Evolutionary conservation across 257 asterid genomes (phyloP).

Genomic region (Primulina tabacum): DNA sequence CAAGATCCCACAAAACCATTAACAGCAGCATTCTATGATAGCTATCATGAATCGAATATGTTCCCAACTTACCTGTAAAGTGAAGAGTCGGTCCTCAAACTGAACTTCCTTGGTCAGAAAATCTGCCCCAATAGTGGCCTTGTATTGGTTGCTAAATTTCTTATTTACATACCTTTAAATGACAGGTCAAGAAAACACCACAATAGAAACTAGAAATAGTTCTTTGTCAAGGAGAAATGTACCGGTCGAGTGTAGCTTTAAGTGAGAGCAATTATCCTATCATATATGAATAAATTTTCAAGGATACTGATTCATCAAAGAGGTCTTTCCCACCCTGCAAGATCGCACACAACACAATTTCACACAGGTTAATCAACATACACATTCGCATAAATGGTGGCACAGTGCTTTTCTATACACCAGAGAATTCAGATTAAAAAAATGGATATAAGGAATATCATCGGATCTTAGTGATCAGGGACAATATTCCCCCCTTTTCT

Average conservation of each 20-base stretch:
- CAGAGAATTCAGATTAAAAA: neutral
- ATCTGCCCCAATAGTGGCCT: slow-evolving; percentile 99
- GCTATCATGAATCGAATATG: neutral
- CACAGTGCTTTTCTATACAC: neutral
- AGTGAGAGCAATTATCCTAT: neutral
- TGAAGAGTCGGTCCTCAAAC: slow-evolving; percentile 89
- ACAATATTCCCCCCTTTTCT: neutral
- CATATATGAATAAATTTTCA: slow-evolving; percentile 8
- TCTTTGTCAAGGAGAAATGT: neutral
- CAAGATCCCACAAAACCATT: slow-evolving; percentile 11
- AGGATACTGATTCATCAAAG: slow-evolving; percentile 99
- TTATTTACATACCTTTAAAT: slow-evolving; percentile 84
- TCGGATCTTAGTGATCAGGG: neutral
- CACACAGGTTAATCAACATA: slow-evolving; percentile 5
- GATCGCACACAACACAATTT: slow-evolving; percentile 24
- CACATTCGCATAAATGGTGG: neutral
- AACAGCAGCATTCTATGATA: neutral
- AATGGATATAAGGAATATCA: neutral
- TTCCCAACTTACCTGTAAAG: slow-evolving; percentile 69
- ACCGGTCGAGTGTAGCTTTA: neutral
- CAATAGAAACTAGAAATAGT: slow-evolving; percentile 17
- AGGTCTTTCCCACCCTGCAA: slow-evolving; percentile 98
- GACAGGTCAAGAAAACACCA: slow-evolving; percentile 47
- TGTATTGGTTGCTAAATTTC: slow-evolving; percentile 98
- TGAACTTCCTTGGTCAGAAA: slow-evolving; percentile 97